Conservation (phyloP, 192 early-diverging fungal genomes). For the Backusella liffmaniae region DNA sequence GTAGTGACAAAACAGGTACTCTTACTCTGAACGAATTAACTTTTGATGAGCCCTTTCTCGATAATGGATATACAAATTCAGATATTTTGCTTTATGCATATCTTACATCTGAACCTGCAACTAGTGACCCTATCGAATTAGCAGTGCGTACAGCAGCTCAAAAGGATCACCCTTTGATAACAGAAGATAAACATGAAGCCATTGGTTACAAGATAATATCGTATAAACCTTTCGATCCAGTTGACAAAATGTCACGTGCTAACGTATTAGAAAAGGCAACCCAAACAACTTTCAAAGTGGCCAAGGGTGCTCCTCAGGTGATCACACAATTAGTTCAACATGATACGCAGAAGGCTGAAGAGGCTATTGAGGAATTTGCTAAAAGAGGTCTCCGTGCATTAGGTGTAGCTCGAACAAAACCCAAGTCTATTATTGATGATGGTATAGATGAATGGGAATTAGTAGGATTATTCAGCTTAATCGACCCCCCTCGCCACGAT, state of each 20-base stretch:
- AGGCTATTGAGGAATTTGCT: slow-evolving; percentile 60
- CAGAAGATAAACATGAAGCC: slow-evolving; percentile 46
- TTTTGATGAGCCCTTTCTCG: slow-evolving; percentile 69
- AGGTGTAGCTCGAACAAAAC: slow-evolving; percentile 63
- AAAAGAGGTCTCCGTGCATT: slow-evolving; percentile 68
- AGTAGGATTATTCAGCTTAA: slow-evolving; percentile 62
- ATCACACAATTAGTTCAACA: slow-evolving; percentile 53
- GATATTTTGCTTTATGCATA: slow-evolving; percentile 68
- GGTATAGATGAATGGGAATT: slow-evolving; percentile 55
- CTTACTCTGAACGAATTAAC: slow-evolving; percentile 75
- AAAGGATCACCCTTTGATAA: slow-evolving; percentile 45
- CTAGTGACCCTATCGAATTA: slow-evolving; percentile 72
- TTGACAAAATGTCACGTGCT: slow-evolving; percentile 67
- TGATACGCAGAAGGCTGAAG: slow-evolving; percentile 44
- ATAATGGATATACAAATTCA: slow-evolving; percentile 38
- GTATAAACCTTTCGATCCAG: slow-evolving; percentile 76
- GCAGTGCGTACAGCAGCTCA: slow-evolving; percentile 69
- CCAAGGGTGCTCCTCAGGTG: slow-evolving; percentile 79
- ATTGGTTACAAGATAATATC: slow-evolving; percentile 65
- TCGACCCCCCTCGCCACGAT: slow-evolving; percentile 69
- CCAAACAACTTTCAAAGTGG: slow-evolving; percentile 53
- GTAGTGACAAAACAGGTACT: slow-evolving; percentile 74
- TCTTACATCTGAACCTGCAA: slow-evolving; percentile 67
- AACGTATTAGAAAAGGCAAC: slow-evolving; percentile 53
- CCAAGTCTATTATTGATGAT: slow-evolving; percentile 21